These are phyloP conservation scores for Pseudoscleropodium purum DNA, from an alignment of 225 moss, liverwort and hornwort species.

Conservation along the genomic window DNA sequence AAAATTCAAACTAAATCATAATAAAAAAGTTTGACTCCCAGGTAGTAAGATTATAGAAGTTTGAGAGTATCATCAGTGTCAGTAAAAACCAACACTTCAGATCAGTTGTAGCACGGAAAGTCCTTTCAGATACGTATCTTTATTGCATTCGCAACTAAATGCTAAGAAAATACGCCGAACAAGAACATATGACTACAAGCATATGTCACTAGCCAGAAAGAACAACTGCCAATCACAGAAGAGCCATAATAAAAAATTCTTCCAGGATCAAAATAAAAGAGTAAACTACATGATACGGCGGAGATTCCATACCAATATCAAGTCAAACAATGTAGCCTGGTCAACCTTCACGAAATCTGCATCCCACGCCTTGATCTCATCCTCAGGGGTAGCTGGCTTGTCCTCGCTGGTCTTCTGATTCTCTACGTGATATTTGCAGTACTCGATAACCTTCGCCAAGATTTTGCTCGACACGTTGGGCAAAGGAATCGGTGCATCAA, in stretches of 20 bases:
- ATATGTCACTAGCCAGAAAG: not conserved
- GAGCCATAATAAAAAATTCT: not conserved
- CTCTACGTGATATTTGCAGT: conserved; percentile 48
- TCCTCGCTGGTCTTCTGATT: conserved; percentile 45
- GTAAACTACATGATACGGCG: not conserved
- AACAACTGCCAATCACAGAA: not conserved
- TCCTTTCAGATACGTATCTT: not conserved
- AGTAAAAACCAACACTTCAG: not conserved
- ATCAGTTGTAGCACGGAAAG: not conserved
- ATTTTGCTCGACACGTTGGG: conserved; percentile 54
- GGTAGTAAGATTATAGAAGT: no score
- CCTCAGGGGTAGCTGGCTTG: conserved; percentile 39
- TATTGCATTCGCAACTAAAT: not conserved
- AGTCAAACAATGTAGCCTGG: conserved; percentile 39
- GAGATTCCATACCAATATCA: conserved; percentile 25
- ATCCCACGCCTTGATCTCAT: conserved; percentile 43
- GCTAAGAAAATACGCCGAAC: not conserved
- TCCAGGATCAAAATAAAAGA: not conserved
- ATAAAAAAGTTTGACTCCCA: not conserved
- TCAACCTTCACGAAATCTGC: conserved; percentile 46
- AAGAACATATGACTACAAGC: not conserved
- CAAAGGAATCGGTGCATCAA: conserved; percentile 38
- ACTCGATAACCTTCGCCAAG: conserved; percentile 49
- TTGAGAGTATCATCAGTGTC: no score
- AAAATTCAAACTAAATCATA: not conserved